Evolutionary conservation across 495 filamentous ascomycete species (phyloP), one percentile per base, ranked within the genome.

Genomic region (Penicillium coprophilum): DNA sequence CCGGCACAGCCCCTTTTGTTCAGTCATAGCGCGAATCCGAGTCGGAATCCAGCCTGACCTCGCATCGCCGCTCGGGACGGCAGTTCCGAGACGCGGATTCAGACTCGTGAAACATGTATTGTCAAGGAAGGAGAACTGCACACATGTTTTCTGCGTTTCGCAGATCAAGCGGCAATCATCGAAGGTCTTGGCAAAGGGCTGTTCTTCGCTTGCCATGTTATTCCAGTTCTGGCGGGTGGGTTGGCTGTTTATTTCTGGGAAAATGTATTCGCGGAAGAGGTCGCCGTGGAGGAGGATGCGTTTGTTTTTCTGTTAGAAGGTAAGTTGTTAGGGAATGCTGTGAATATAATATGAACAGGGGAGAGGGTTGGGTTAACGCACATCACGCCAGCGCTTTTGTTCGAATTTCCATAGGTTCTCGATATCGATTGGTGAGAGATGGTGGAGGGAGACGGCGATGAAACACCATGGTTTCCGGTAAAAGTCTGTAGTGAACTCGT

Each of bases 391-490:
- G 56, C 73, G 67, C 41, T 67, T 70, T 47, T 68, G 64, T 54
- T 80, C 75, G 56, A 75, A 79, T 19, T 67, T 62, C 65, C 65
- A 68, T 11, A 80, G 67, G 7, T 68, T 60, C 56, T 70, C 59
- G 39, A 80, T 72, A 8, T 78, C 74, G 1, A 6, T 44, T 2
- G 74, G 48, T 15, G 56, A 67, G 2, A 78, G 55, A 60, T 86
- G 82, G 65, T 86, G 83, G 63, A 85, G 74, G 1, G 76, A 81
- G 20, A 82, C 64, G 8, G 80, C 77, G 17, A 81, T 77, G 50
- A 75, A 82, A 59, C 83, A 86, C 82, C 82, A 85, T 6, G 76
- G 74, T 12, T 61, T 47, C 0, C 76, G 71, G 56, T 76, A 75
- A 48, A 78, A 69, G 19, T 64, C 66, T 0, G 55, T 62, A 1